Conservation (phyloP, 495 filamentous ascomycete genomes). For the Pyrenula massariospora region DNA sequence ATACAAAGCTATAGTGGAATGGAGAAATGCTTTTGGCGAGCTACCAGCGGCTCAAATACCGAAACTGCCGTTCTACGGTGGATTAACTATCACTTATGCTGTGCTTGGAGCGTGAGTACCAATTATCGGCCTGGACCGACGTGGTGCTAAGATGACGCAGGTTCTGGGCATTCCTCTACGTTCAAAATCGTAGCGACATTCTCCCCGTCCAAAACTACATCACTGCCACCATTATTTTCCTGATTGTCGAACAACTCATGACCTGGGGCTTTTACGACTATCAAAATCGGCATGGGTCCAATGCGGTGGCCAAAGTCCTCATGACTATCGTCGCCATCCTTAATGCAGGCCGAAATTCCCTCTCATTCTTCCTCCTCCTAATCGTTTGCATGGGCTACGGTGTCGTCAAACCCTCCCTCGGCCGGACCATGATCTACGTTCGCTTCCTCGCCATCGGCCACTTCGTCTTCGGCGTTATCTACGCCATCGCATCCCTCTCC, state of each 20-base stretch:
- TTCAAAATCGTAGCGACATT: constrained; percentile 87
- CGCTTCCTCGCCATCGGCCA: constrained; percentile 83
- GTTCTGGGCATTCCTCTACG: constrained; percentile 93
- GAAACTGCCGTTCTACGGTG: constrained; percentile 96
- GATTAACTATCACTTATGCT: constrained; percentile 86
- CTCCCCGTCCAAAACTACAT: constrained; percentile 99
- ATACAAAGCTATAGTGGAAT: constrained; percentile 76
- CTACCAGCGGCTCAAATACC: constrained; percentile 90
- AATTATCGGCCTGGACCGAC: neutral
- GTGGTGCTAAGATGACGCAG: constrained; percentile 21
- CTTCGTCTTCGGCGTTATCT: constrained; percentile 91
- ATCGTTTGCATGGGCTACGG: constrained; percentile 99
- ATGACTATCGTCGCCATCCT: constrained; percentile 85
- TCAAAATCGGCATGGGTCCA: constrained; percentile 78
- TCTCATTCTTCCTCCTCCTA: constrained; percentile 96
- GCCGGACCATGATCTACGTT: constrained; percentile 87
- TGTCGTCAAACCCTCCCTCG: constrained; percentile 90
- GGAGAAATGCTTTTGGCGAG: constrained; percentile 92
- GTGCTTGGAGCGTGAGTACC: constrained; percentile 57
- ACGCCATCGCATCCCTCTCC: constrained; percentile 78
- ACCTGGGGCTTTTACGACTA: constrained; percentile 99
- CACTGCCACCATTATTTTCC: constrained; percentile 89
- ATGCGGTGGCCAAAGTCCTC: constrained; percentile 64
- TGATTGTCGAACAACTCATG: constrained; percentile 91
- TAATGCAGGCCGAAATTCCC: constrained; percentile 88